These are phyloP conservation scores for Hirschfeldia incana DNA, from an alignment of 345 rosid genomes.

Conservation along the genomic window DNA sequence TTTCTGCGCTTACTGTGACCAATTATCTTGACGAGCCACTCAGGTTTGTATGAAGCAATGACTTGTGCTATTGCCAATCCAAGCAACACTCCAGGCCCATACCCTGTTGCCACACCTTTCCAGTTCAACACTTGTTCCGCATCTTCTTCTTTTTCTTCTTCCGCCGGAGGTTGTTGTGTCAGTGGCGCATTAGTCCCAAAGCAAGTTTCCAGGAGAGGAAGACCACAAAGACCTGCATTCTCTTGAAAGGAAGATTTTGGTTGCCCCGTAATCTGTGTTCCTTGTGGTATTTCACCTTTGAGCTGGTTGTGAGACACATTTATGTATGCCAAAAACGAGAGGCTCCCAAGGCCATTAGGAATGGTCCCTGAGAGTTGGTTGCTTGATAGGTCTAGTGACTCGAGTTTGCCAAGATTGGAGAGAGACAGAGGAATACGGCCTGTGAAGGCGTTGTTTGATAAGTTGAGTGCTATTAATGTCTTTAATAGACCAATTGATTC, in stretches of 20 bases:
- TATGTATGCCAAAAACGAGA: background rate
- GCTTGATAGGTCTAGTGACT: background rate
- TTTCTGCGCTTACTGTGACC: background rate
- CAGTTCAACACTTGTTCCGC: background rate
- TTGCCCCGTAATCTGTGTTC: background rate
- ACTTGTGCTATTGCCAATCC: background rate
- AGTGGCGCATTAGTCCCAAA: background rate
- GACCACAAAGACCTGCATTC: background rate
- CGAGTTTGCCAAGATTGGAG: background rate
- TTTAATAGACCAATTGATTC: background rate
- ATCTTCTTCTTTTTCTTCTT: background rate
- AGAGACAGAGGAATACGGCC: background rate
- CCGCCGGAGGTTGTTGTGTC: background rate
- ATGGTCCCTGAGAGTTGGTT: background rate
- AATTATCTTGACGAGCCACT: conserved; percentile 13
- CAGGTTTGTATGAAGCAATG: background rate
- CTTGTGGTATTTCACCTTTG: background rate
- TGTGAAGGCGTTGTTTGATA: background rate
- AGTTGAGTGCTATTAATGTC: background rate
- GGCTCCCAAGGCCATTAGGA: background rate
- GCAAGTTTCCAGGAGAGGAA: background rate
- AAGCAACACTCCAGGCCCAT: background rate
- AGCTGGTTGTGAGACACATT: background rate
- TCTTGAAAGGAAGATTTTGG: background rate
- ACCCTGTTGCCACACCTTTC: background rate